Base-by-base conservation (phyloP, 2,329 filamentous ascomycete species). In the Botrytis squamosa region DNA sequence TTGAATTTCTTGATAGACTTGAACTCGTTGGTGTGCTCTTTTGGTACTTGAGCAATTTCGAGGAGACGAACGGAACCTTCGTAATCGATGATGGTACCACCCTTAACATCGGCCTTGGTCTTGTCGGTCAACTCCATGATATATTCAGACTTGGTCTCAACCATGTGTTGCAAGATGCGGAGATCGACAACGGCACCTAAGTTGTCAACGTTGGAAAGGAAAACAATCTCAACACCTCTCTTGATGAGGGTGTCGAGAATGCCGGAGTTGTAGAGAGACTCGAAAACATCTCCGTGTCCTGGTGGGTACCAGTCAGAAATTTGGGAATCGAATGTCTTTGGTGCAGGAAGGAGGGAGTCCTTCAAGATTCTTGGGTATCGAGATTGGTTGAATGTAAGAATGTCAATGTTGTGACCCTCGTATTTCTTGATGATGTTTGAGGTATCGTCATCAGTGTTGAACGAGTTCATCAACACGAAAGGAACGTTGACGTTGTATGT, bases 1-100 rank as follows among this genome's bases (percentile, higher is more conserved):
- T 97, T 98, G 92, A 99, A 99, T 90, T 99, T 99, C 92, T 99
- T 99, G 89, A 99, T 99, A 67, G 95, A 98, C 91, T 99, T 99
- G 93, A 99, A 99, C 87, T 99, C 96, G 86, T 99, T 98, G 84
- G 96, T 93, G 86, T 99, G 96, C 88, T 99, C 94, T 91, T 98
- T 99, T 85, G 96, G 96, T 52, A 99, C 96, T 88, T 99, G 96
- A 22, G 96, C 96, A 81, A 99, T 98, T 88, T 99, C 96, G 71
- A 99, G 92, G 78, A 99, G 92, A 82, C 96, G 95, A 79, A 97
- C 95, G 74, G 93, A 95, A 81, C 95, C 95, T 84, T 99, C 96
- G 85, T 98, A 98, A 87, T 99, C 95, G 82, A 99, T 99, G 84
- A 99, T 99, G 84, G 96, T 99, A 86, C 96, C 96, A 91, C 96